Evolutionary conservation across 352 stramenopile genomes (phyloP).

Genomic region (Pythium guiyangense): DNA sequence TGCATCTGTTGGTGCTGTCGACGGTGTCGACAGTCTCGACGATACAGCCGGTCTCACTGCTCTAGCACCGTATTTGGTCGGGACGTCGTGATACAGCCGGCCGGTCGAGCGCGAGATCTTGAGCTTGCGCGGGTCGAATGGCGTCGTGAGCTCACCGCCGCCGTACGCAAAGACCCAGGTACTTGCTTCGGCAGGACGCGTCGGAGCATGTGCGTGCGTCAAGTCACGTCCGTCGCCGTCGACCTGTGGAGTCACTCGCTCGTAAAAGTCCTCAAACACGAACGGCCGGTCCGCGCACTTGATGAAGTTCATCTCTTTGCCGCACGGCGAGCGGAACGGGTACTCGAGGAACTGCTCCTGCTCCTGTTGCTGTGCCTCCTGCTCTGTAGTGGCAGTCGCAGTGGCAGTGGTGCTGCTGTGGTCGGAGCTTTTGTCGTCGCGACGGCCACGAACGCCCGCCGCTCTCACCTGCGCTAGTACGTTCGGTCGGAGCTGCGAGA

Average conservation of each 20-base stretch:
- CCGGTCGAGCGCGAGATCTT: too few relatives aligned
- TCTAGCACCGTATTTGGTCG: constrained; percentile 28
- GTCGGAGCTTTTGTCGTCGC: not conserved
- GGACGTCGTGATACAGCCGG: constrained; percentile 63
- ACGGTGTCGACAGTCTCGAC: too few relatives aligned
- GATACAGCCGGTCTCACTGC: too few relatives aligned
- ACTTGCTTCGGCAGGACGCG: not conserved
- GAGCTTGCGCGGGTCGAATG: constrained; percentile 46
- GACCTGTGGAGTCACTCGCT: not conserved
- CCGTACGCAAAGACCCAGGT: constrained; percentile 51
- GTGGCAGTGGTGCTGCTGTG: not conserved
- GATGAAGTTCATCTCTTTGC: constrained; percentile 86
- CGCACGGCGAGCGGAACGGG: constrained; percentile 79
- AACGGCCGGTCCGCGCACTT: constrained; percentile 78
- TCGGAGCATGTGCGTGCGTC: too few relatives aligned
- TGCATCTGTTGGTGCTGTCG: too few relatives aligned
- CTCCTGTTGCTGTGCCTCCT: too few relatives aligned
- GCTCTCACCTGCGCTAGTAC: not conserved
- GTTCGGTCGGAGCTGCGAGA: constrained; percentile 57
- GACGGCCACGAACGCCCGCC: not conserved
- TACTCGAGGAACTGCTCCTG: constrained; percentile 43
- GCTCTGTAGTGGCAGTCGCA: too few relatives aligned
- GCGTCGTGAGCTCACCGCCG: constrained; percentile 46
- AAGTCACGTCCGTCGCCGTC: too few relatives aligned
- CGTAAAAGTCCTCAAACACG: constrained; percentile 64